Evolutionary conservation across 495 filamentous ascomycete species (phyloP), one percentile per base, ranked within the genome.

Genomic region (Jackrogersella minutella): DNA sequence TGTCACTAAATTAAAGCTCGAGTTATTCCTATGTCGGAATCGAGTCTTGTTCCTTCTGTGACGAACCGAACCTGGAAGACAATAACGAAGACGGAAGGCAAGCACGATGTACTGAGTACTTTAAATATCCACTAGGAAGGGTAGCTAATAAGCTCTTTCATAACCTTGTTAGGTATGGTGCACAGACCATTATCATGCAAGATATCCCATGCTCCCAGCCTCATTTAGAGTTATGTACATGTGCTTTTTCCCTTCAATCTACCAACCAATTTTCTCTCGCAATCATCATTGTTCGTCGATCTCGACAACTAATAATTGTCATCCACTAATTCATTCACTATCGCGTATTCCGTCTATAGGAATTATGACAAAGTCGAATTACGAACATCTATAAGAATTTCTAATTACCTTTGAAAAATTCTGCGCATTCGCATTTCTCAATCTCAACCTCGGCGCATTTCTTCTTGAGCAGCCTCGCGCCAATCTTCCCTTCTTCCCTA

Each of bases 261-360:
- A 19, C 55, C 60, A 60, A 69, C 59, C 51, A 52, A 31, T 60
- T 69, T 53, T 37, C 37, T 59, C 39, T 52, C 64, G 55, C 49
- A 55, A 69, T 36, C 66, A 68, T 68, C 58, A 64, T 67, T 66
- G 67, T 62, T 36, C 43, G 47, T 41, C 51, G 60, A 66, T 62
- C 61, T 69, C 61, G 60, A 58, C 34, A 64, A 39, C 17, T 58
- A 17, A n/a, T n/a, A n/a, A 68, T 59, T 61, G 56, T 62, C 46
- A 68, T 70, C 53, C 34, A 30, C 34, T 21, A 21, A 37, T n/a
- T 24, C 22, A 62, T 62, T 19, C 16, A 47, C n/a, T 43, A 28
- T 58, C 50, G 37, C 24, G 8, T 49, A 24, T 43, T 43, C 17
- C 34, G 13, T 22, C 19, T 43, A 16, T 30, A 28, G 21, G 37